Base-by-base conservation (phyloP, 73 alveolate species). In the Paramecium octaurelia region DNA sequence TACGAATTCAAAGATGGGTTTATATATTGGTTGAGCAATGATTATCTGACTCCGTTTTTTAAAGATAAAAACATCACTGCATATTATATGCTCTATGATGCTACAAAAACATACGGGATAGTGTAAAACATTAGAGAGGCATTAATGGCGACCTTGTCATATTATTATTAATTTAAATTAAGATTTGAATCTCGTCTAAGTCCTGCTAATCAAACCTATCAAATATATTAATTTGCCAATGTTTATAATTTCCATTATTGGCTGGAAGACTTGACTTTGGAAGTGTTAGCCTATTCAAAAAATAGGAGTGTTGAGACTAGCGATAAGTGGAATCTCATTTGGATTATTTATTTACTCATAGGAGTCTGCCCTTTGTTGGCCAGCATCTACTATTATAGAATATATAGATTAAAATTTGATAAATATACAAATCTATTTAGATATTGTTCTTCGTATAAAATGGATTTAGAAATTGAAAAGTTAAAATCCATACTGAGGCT, bases 191-290 rank as follows among this genome's bases (percentile, higher is more conserved):
- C 75, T 23, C 35, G 73, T 4, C 8, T 2, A 24, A 80, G 75
- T 24, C 70, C 91, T n/a, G 70, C 91, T 20, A 80, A 80, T 80
- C 11, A 42, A 42, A 44, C 91, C 9, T 80, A 44, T 80, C 29
- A 80, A 48, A 42, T 80, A 8, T 80, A 38, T 80, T 80, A 80
- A 80, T 80, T 80, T 80, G 91, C 91, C 3, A 80, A 80, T 80
- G 43, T 44, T 48, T 80, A 42, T 8, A 80, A 48, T 80, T 80
- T 80, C 21, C 91, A 80, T 80, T 42, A 0, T 80, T 80, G 75
- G 76, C 8, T 80, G 5, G 91, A 80, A 43, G 70, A 42, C 8
- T 64, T 80, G n/a, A 46, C 91, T 0, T 10, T 80, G 8, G 91
- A 42, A 80, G 73, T 48, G 10, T 20, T 31, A 42, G 43, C 48